phyloP scores from a whole-genome alignment of 305 asterid species.

The Rubia peregrina region DNA sequence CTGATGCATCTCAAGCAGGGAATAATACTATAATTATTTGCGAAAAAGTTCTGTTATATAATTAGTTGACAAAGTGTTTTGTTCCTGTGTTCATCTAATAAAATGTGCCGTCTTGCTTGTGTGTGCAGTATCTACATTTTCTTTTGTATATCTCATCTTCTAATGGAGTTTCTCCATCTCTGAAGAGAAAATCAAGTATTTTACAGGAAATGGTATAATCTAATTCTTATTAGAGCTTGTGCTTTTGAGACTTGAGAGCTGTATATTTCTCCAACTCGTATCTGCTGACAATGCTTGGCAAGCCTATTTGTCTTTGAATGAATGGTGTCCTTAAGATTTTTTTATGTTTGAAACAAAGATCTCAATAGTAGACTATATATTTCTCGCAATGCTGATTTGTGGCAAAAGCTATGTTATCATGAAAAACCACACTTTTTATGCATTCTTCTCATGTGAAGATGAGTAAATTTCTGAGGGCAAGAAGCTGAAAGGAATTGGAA shows the following conservation, averaged over 20 bases:
- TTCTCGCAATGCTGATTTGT: background rate
- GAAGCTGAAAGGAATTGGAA: slow-evolving; percentile 79
- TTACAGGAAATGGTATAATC: background rate
- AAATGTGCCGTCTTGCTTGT: slow-evolving; percentile 16
- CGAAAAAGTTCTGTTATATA: background rate
- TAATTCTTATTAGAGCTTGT: background rate
- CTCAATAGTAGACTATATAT: background rate
- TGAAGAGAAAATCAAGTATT: slow-evolving; percentile 87
- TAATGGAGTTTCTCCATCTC: slow-evolving; percentile 33
- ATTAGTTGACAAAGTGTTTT: background rate
- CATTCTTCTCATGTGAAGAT: slow-evolving; percentile 38
- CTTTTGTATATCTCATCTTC: slow-evolving; percentile 62
- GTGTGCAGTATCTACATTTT: slow-evolving; percentile 62
- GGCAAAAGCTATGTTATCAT: background rate
- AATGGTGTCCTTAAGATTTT: background rate
- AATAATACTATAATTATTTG: no score
- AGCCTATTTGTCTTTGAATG: background rate
- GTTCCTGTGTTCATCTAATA: background rate
- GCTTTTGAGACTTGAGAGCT: background rate
- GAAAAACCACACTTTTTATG: background rate
- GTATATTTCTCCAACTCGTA: background rate
- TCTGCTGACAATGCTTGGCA: background rate
- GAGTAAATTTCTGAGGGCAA: slow-evolving; percentile 60
- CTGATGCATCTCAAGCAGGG: no score
- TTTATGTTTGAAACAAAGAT: background rate